Conservation (phyloP, 257 asterid genomes). For the Buddleja alternifolia region DNA sequence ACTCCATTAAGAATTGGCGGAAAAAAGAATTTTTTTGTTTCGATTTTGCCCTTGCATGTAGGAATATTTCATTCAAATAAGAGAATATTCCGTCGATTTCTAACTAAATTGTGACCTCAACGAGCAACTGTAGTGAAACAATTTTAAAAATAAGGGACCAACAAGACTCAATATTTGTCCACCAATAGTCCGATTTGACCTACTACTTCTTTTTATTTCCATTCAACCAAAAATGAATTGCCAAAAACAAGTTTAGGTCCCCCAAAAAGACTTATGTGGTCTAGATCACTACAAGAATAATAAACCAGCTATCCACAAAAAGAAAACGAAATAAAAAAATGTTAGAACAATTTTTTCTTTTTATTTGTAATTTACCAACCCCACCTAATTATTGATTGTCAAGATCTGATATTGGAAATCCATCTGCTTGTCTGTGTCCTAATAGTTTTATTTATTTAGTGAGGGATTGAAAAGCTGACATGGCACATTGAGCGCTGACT, state of each 20-base stretch:
- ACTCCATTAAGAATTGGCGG: no score
- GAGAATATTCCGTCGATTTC: no score
- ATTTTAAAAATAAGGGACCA: no score
- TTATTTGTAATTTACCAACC: constrained; percentile 10
- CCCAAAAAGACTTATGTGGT: not conserved
- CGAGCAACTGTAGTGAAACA: no score
- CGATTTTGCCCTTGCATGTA: no score
- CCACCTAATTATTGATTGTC: constrained; percentile 23
- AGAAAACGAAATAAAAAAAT: not conserved
- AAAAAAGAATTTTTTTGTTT: no score
- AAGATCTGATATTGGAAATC: constrained; percentile 38
- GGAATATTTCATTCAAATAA: no score
- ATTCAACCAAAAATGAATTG: not conserved
- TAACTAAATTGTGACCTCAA: no score
- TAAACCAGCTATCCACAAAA: not conserved
- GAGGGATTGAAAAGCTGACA: constrained; percentile 36
- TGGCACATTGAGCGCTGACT: constrained; percentile 44
- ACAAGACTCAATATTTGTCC: no score
- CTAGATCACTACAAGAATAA: not conserved
- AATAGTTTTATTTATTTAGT: not conserved
- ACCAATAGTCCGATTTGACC: no score
- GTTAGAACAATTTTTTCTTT: not conserved
- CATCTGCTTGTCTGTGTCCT: constrained; percentile 29
- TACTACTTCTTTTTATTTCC: not conserved
- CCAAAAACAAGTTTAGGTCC: not conserved